Evolutionary conservation across 768 basidiomycete species (phyloP).

Genomic region (Nidularia pulvinata): DNA sequence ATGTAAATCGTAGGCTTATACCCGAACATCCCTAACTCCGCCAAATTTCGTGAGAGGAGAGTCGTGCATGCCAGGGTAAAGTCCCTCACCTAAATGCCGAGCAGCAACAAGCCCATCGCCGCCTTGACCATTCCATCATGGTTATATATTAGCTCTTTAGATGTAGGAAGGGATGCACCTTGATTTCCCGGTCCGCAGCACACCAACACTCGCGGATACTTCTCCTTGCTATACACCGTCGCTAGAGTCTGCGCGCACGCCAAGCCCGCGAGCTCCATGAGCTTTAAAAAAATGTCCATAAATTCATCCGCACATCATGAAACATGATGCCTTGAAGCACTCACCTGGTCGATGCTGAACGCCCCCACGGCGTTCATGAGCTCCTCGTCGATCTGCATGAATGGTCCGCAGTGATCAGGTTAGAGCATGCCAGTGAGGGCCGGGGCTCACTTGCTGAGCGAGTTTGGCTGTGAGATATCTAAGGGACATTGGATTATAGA

Average conservation of each 20-base stretch:
- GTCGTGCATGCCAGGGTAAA: neutral
- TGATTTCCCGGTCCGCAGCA: conserved; percentile 99
- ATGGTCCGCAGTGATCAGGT: neutral
- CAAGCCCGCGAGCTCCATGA: conserved; percentile 97
- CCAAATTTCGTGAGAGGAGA: neutral
- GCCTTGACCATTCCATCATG: conserved; percentile 30
- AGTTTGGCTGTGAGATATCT: conserved; percentile 71
- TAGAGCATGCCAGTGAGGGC: neutral
- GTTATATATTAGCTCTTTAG: neutral
- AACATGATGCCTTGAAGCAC: conserved; percentile 2
- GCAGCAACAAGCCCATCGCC: conserved; percentile 98
- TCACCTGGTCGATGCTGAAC: conserved; percentile 92
- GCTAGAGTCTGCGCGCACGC: conserved; percentile 90
- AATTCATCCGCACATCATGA: neutral
- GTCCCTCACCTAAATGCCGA: conserved; percentile 75
- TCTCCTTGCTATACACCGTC: conserved; percentile 68
- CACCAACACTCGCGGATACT: conserved; percentile 81
- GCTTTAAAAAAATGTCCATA: conserved; percentile 32
- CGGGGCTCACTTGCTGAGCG: conserved; percentile 66
- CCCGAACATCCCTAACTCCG: conserved; percentile 78
- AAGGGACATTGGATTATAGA: conserved; percentile 37
- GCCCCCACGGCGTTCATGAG: conserved; percentile 89
- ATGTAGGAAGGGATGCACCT: conserved; percentile 29
- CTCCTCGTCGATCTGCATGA: conserved; percentile 84
- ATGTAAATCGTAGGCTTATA: conserved; percentile 90